Base-by-base conservation (phyloP, 139 green algal genomes). In the Dunaliella primolecta region DNA sequence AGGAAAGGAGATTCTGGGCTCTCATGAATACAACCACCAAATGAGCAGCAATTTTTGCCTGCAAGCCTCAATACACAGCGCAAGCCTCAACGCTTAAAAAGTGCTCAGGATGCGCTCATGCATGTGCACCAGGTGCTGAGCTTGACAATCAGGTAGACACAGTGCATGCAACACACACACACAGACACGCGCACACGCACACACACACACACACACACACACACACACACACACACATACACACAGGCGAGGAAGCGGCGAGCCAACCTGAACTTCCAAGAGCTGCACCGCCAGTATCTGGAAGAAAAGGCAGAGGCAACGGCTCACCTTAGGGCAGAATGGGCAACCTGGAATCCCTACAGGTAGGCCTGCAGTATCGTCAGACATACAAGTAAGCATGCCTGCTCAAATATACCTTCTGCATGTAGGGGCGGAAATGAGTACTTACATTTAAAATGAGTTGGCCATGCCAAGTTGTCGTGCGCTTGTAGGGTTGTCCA, bases 341-440 rank as follows among this genome's bases (percentile, higher is more conserved):
- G 91, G 91, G 77, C 75, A 0, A 83, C 81, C 2, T 94, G 91
- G 91, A 94, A 94, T 84, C 90, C 90, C 1, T 89, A 93, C 83
- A 79, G 89, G 1, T 74, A 37, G 29, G 91, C 89, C 23, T 78
- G 84, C 0, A 77, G 87, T n/a, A n/a, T n/a, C n/a, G n/a, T n/a
- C n/a, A n/a, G n/a, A n/a, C n/a, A 75, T 25, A 90, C 57, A 74
- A 93, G 76, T 46, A 90, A 85, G 78, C 81, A 31, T 29, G 72
- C 3, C 25, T 91, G 27, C 34, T 36, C 34, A 76, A 83, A 29
- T 87, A 87, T 3, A 81, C 46, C 24, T 3, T 92, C 36, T 87
- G 81, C 30, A 75, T 84, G 3, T 15, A 90, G 86, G 86, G 86
- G 34, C 2, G 86, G 0, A 23, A 57, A 32, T 23, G 36, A 23